Conservation (phyloP, 768 basidiomycete species). For the Artomyces pyxidatus region DNA sequence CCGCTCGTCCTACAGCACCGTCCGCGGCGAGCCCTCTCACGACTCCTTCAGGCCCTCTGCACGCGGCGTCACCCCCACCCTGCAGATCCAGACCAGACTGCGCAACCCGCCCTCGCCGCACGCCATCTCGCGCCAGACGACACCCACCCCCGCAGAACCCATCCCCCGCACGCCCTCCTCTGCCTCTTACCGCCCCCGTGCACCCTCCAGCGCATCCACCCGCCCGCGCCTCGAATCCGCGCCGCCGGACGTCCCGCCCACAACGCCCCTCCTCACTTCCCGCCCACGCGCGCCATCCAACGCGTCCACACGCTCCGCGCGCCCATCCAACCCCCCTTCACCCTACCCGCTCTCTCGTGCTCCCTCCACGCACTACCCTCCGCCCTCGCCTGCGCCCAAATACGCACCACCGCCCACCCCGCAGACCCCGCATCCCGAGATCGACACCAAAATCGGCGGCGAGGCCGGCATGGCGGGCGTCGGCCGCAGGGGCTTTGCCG, state of each 20-base stretch:
- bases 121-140: background rate
- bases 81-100: background rate
- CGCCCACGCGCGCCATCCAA: constrained; percentile 19
- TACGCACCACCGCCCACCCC: constrained; percentile 1
- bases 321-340: constrained; percentile 8
- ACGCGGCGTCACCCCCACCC: background rate
- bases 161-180: background rate
- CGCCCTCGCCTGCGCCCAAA: constrained; percentile 9
- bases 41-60: too few relatives aligned
- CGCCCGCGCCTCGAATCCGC: background rate
- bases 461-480: constrained; percentile 89
- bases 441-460: constrained; percentile 69
- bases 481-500: constrained; percentile 73
- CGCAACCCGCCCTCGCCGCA: background rate
- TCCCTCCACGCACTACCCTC: background rate
- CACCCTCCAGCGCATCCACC: background rate
- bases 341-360: background rate
- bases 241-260: background rate
- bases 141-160: background rate
- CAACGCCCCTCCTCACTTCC: background rate
- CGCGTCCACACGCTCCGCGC: constrained; percentile 12
- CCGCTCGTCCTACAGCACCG: background rate
- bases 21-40: background rate
- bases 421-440: constrained; percentile 23
- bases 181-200: background rate